These are phyloP conservation scores for Vigna radiata DNA, from an alignment of 306 rosid genomes.

Conservation along the genomic window DNA sequence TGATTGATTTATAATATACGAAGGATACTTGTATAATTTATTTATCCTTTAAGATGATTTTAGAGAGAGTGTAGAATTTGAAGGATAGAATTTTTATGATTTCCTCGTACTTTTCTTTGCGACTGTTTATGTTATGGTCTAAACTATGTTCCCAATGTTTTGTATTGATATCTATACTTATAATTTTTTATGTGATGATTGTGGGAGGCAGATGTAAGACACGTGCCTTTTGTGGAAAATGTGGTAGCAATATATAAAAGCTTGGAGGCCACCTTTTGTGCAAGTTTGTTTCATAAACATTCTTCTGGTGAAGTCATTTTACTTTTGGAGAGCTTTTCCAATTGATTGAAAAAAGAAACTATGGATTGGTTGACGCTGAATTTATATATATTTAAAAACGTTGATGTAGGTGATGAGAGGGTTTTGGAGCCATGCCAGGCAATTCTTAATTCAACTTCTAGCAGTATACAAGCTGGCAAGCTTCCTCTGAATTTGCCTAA, in stretches of 20 bases:
- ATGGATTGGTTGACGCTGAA: neutral
- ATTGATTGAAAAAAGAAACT: neutral
- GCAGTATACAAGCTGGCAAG: conserved; percentile 22
- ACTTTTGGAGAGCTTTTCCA: neutral
- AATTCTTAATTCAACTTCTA: conserved; percentile 32
- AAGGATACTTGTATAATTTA: too few species aligned
- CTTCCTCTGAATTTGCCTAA: conserved; percentile 14
- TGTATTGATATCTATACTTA: neutral
- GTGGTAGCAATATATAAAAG: conserved; percentile 70
- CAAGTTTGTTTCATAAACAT: conserved; percentile 53
- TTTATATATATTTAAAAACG: neutral
- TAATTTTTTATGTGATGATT: conserved; percentile 10
- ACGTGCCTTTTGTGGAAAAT: conserved; percentile 71
- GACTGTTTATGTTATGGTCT: neutral
- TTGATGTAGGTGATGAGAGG: conserved; percentile 54
- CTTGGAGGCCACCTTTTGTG: conserved; percentile 64
- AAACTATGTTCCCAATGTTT: neutral
- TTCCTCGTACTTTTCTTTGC: neutral
- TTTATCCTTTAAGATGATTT: neutral
- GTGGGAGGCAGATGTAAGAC: conserved; percentile 64
- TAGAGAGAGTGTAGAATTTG: neutral
- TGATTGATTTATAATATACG: neutral
- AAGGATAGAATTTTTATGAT: too few species aligned
- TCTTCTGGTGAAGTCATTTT: conserved; percentile 58
- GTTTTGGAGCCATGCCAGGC: conserved; percentile 47